Evolutionary conservation across 768 basidiomycete species (phyloP), one percentile per base, ranked within the genome.

Genomic region (Cyclocybe cylindracea): DNA sequence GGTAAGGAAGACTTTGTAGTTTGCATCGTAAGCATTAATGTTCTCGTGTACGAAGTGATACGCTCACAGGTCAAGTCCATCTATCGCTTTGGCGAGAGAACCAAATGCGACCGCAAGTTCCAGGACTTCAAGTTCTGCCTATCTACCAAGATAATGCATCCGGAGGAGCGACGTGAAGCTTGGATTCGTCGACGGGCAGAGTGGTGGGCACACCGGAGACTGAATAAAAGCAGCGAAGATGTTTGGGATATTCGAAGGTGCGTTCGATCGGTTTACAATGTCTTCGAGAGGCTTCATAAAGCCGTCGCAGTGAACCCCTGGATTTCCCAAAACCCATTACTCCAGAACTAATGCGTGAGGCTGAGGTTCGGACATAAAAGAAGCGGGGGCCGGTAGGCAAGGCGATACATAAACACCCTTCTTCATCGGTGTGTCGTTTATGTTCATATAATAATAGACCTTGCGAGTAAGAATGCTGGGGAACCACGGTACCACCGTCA

Each of bases 101-200:
- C 81, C 0, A 80, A 84, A 48, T 98, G 95, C 70, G 75, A 73
- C 0, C 76, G 78, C 40, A 94, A 96, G 66, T 78, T 86, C 64
- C 86, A 92, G 51, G 94, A 96, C 61, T 95, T 96, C 79, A 97
- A 97, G 70, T 96, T 91, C 69, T 99, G 96, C 71, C 74, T 96
- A 75, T 87, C 85, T 54, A 72, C 89, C 54, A 96, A 94, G 69
- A 77, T 82, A 10, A 73, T 91, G 68, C 79, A 87, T 46, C 84
- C 85, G 11, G 93, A 94, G 50, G 81, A 86, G 61, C 82, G 84
- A 63, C 78, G 89, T 31, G 84, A 91, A 45, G 82, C 83, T 3
- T 99, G 94, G 95, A 85, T 98, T 50, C 78, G 76, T 44, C 78
- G 89, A 13, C 77, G 91, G 48, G 96, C 96, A 2, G 92, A 95